Conservation (phyloP, 352 stramenopile genomes). For the Globisporangium carolinianum region DNA sequence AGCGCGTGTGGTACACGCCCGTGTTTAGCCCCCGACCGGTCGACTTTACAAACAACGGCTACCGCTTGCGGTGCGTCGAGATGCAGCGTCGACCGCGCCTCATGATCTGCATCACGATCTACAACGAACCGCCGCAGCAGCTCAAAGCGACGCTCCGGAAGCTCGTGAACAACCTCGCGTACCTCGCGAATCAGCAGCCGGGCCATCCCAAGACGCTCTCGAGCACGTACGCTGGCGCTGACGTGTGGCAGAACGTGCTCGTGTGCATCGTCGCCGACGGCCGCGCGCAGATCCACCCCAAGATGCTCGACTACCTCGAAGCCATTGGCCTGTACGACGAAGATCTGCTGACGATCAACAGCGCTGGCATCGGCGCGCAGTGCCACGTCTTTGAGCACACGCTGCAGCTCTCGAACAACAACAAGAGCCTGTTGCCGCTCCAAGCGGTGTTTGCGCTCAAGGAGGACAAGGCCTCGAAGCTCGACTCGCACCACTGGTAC, state of each 20-base stretch:
- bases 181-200: slow-evolving; percentile 42
- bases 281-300: slow-evolving; percentile 60
- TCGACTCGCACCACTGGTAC: slow-evolving; percentile 85
- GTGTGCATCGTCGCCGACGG: slow-evolving; percentile 79
- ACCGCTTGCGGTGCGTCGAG: slow-evolving; percentile 75
- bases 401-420: slow-evolving; percentile 65
- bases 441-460: slow-evolving; percentile 80
- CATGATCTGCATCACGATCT: slow-evolving; percentile 86
- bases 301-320: slow-evolving; percentile 78
- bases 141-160: slow-evolving; percentile 73
- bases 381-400: slow-evolving; percentile 85
- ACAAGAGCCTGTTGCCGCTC: slow-evolving; percentile 61
- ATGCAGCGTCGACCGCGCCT: slow-evolving; percentile 57
- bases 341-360: slow-evolving; percentile 81
- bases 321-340: slow-evolving; percentile 77
- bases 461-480: slow-evolving; percentile 73
- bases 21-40: slow-evolving; percentile 62
- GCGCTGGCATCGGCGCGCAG: slow-evolving; percentile 69
- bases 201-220: slow-evolving; percentile 23
- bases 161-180: slow-evolving; percentile 76
- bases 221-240: slow-evolving; percentile 42
- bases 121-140: slow-evolving; percentile 68
- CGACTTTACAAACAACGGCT: slow-evolving; percentile 73
- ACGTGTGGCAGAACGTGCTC: slow-evolving; percentile 79
- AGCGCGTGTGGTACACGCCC: slow-evolving; percentile 76